A percentile compares a stretch with the other conserved stretches of the same genome.
Conservation (phyloP, 495 filamentous ascomycete genomes). For the Podospora pseudoanserina region DNA sequence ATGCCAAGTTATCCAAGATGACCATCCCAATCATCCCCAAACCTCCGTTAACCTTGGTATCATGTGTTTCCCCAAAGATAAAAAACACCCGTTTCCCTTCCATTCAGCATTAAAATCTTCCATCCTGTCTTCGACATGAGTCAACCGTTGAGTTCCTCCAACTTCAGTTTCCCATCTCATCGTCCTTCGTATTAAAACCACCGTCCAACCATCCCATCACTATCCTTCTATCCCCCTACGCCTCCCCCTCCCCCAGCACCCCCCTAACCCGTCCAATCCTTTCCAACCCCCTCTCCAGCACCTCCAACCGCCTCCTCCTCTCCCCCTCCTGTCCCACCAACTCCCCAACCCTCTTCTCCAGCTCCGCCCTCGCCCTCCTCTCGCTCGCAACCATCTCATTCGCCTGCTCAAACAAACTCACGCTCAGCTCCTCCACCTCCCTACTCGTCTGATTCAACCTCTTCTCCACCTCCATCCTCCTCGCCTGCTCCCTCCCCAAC, state of each 20-base stretch:
- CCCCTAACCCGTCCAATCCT: conserved; percentile 69
- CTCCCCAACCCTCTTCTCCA: conserved; percentile 71
- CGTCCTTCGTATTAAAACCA: too few species aligned
- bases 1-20: neutral
- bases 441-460: conserved; percentile 64
- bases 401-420: conserved; percentile 83
- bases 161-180: neutral
- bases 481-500: conserved; percentile 63
- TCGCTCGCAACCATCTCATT: conserved; percentile 97
- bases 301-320: conserved; percentile 66
- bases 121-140: neutral
- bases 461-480: conserved; percentile 72
- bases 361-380: conserved; percentile 68
- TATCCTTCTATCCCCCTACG: neutral
- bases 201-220: neutral
- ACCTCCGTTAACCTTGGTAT: neutral
- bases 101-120: neutral
- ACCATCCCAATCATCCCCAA: neutral
- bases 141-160: too few species aligned
- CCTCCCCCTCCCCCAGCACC: conserved; percentile 41
- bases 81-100: neutral
- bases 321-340: conserved; percentile 68
- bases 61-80: neutral
- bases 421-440: conserved; percentile 88
- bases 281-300: conserved; percentile 73